A percentile compares a stretch with the other conserved stretches of the same genome.
Conservation (phyloP, 805 yeast species). For the Zygosaccharomyces bailii region DNA sequence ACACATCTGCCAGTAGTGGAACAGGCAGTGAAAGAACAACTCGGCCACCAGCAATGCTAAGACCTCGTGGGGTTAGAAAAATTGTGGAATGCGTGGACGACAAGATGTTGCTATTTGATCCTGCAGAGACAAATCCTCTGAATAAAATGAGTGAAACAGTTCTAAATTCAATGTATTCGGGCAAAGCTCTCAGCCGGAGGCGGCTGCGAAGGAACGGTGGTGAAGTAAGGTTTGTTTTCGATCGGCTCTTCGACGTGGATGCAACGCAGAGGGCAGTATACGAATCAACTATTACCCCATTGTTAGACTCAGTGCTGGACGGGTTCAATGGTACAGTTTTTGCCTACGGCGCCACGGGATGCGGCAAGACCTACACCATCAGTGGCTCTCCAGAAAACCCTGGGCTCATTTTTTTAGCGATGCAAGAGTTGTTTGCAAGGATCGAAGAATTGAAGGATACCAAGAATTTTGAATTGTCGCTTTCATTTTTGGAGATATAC, state of each 20-base stretch:
- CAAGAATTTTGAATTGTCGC: constrained; percentile 53
- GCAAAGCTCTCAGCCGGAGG: constrained; percentile 19
- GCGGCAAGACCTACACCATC: constrained; percentile 94
- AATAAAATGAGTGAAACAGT: constrained; percentile 32
- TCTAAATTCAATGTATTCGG: constrained; percentile 31
- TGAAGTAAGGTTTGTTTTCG: constrained; percentile 82
- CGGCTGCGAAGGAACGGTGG: constrained; percentile 25
- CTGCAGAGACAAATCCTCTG: constrained; percentile 65
- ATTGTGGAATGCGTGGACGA: constrained; percentile 80
- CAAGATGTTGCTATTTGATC: constrained; percentile 82
- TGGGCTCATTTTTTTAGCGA: constrained; percentile 74
- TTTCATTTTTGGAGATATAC: constrained; percentile 83
- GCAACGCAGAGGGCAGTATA: constrained; percentile 68
- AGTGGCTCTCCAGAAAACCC: constrained; percentile 71
- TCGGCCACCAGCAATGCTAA: constrained; percentile 13
- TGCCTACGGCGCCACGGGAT: constrained; percentile 97
- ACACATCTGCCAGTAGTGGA: not conserved
- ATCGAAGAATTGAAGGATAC: constrained; percentile 57
- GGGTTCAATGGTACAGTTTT: constrained; percentile 90
- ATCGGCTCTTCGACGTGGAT: constrained; percentile 65
- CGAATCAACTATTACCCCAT: constrained; percentile 60
- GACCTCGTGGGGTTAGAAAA: constrained; percentile 57
- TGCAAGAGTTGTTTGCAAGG: constrained; percentile 65
- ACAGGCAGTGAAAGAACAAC: constrained; percentile 9
- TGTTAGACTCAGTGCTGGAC: constrained; percentile 69